Percentiles rank a stretch among this genome's conserved stretches.
phyloP scores from a whole-genome alignment of 306 rosid species.

The Morella rubra region DNA sequence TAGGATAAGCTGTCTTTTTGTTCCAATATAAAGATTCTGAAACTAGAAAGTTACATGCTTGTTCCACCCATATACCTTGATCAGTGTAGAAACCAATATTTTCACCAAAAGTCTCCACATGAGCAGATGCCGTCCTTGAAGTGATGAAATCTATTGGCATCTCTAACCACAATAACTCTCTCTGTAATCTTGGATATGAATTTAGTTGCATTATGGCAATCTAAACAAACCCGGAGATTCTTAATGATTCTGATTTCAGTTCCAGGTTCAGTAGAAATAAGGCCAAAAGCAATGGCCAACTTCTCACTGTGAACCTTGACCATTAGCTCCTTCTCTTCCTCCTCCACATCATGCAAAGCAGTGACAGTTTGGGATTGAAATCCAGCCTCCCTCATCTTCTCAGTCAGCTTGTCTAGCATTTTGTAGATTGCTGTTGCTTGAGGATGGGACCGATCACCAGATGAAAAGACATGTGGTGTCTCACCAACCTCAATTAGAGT shows the following conservation, averaged over 20 bases:
- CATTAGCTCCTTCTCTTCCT: conserved; percentile 92
- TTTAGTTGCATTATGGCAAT: conserved; percentile 87
- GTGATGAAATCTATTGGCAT: conserved; percentile 96
- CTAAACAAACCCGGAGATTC: conserved; percentile 95
- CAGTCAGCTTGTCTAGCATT: conserved; percentile 77
- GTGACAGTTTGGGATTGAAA: conserved; percentile 67
- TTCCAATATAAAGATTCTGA: conserved; percentile 23
- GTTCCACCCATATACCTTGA: conserved; percentile 26
- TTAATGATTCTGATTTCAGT: conserved; percentile 84
- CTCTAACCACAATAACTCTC: conserved; percentile 88
- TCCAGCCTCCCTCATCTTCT: conserved; percentile 83
- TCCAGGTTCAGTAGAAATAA: conserved; percentile 74
- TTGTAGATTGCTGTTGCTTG: conserved; percentile 65
- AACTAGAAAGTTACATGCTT: conserved; percentile 25
- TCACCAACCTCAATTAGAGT: conserved; percentile 83
- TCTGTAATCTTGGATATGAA: conserved; percentile 80
- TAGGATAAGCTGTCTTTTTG: conserved; percentile 6
- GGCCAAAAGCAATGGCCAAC: conserved; percentile 89
- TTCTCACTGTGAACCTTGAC: conserved; percentile 91
- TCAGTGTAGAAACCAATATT: conserved; percentile 20
- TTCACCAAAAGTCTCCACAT: conserved; percentile 94
- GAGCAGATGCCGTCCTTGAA: conserved; percentile 82
- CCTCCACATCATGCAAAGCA: conserved; percentile 94
- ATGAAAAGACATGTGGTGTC: conserved; percentile 64
- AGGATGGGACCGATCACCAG: conserved; percentile 82